Conservation (phyloP, 1,284 basidiomycete species). For the Testicularia cyperi region DNA sequence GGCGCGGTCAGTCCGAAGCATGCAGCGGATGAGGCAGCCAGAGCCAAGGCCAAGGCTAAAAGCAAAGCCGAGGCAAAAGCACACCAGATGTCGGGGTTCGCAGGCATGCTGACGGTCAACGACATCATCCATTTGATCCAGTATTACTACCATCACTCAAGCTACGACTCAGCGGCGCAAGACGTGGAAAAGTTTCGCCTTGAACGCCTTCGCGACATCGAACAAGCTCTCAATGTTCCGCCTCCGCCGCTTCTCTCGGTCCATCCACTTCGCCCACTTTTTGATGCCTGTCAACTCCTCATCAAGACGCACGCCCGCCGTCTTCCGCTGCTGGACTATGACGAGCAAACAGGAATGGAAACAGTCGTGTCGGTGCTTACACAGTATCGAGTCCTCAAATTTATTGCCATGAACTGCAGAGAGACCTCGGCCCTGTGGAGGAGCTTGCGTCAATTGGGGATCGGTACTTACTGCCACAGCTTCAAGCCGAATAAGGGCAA, state of each 20-base stretch:
- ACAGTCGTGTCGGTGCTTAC: constrained; percentile 94
- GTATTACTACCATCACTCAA: constrained; percentile 54
- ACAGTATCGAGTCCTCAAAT: constrained; percentile 96
- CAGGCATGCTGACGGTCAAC: constrained; percentile 59
- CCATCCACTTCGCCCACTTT: constrained; percentile 80
- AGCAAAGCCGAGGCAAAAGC: constrained; percentile 4
- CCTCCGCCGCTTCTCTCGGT: constrained; percentile 87
- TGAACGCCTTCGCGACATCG: constrained; percentile 74
- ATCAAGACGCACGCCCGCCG: constrained; percentile 95
- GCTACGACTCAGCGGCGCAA: constrained; percentile 79
- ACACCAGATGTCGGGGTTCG: constrained; percentile 50
- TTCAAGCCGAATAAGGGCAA: constrained; percentile 1
- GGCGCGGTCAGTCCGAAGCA: constrained; percentile 23
- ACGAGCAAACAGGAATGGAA: constrained; percentile 90
- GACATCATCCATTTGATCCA: constrained; percentile 59
- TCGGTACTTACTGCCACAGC: constrained; percentile 82
- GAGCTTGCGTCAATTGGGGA: constrained; percentile 80
- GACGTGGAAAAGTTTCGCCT: constrained; percentile 95
- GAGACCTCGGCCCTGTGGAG: constrained; percentile 64
- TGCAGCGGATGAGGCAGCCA: not conserved
- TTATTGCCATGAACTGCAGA: constrained; percentile 84
- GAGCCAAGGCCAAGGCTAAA: not conserved
- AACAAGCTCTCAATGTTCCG: constrained; percentile 85
- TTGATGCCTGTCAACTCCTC: constrained; percentile 84
- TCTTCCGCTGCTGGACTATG: constrained; percentile 87